A percentile compares a stretch with the other conserved stretches of the same genome.
phyloP scores from a whole-genome alignment of 176 grass and related monocot genomes.

The Phyllostachys edulis region DNA sequence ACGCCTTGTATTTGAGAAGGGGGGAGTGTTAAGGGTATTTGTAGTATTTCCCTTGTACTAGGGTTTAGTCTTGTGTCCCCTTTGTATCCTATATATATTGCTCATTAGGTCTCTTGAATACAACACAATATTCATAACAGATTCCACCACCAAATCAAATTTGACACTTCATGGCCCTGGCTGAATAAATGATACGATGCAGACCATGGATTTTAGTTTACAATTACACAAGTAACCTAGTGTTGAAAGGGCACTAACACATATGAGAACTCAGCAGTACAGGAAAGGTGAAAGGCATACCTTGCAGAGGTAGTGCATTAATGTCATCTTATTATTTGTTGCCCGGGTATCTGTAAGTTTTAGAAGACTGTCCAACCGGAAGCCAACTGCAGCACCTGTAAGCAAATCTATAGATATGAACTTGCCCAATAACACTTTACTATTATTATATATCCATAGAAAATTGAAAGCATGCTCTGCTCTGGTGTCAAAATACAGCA shows the following conservation, averaged over 20 bases:
- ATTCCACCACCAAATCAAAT: slow-evolving; percentile 3
- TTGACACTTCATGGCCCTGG: slow-evolving; percentile 11
- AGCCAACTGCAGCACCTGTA: slow-evolving; percentile 88
- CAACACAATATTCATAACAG: not conserved
- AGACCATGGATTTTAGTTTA: not conserved
- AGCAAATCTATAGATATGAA: slow-evolving; percentile 36
- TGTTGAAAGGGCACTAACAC: slow-evolving; percentile 19
- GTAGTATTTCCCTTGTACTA: too few species aligned
- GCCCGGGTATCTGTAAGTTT: slow-evolving; percentile 99
- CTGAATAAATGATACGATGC: not conserved
- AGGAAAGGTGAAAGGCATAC: slow-evolving; percentile 49
- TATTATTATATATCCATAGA: not conserved
- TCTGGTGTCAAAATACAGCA: not conserved
- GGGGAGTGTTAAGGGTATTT: too few species aligned
- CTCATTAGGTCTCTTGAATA: too few species aligned
- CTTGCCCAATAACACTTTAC: not conserved
- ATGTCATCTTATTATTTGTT: slow-evolving; percentile 96
- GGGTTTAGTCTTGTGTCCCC: too few species aligned
- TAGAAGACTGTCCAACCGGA: slow-evolving; percentile 92
- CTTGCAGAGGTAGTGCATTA: slow-evolving; percentile 98
- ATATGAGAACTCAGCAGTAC: slow-evolving; percentile 24
- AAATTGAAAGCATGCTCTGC: not conserved
- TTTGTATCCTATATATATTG: too few species aligned
- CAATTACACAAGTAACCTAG: slow-evolving; percentile 1
- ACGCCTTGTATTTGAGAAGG: too few species aligned